Evolutionary conservation across 352 stramenopile genomes (phyloP), one percentile per base, ranked within the genome.

Genomic region (Phytophthora aleatoria): DNA sequence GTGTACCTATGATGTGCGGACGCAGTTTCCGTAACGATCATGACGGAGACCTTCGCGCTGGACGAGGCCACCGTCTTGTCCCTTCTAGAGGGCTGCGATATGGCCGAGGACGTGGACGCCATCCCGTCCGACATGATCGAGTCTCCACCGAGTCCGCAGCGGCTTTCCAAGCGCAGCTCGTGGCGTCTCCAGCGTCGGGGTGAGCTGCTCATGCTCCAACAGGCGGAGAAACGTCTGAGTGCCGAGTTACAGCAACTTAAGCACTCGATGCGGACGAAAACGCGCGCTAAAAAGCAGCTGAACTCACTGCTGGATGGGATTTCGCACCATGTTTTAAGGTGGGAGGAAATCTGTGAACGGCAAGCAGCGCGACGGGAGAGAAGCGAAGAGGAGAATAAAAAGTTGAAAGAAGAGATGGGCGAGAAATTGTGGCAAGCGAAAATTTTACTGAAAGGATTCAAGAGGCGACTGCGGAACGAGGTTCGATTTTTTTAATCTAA

Each of bases 21-120:
- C 12, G 11, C 3, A 3, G 38, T 10, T 20, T 43, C 47, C 39
- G 27, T 11, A 13, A 1, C 38, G 26, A 60, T 31, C 10, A 57
- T 55, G 41, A 24, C 11, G 43, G 33, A 12, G 6, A 31, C 7
- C 13, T 53, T 53, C 12, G 35, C 15, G 24, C 45, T 64, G 48
- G 61, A 69, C 31, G 61, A 70, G 10, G 16, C 20, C 8, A 50
- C 55, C 24, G 26, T 60, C 12, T 41, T 70, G 42, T 45, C 62
- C 12, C 35, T 70, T 13, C 56, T 70, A 33, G 62, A 70, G 28
- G 62, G 62, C 36, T 70, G 55, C 49, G 55, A 56, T n/a, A 57
- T 70, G 62, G 62, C 62, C 0, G 55, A 70, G n/a, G 20, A 70
- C 13, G 44, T 16, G 8, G 47, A 70, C 16, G 62, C 56, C 26